A percentile compares a stretch with the other conserved stretches of the same genome.
These are phyloP conservation scores for Plicaturopsis crispa DNA, from an alignment of 768 basidiomycete genomes.

Conservation along the genomic window DNA sequence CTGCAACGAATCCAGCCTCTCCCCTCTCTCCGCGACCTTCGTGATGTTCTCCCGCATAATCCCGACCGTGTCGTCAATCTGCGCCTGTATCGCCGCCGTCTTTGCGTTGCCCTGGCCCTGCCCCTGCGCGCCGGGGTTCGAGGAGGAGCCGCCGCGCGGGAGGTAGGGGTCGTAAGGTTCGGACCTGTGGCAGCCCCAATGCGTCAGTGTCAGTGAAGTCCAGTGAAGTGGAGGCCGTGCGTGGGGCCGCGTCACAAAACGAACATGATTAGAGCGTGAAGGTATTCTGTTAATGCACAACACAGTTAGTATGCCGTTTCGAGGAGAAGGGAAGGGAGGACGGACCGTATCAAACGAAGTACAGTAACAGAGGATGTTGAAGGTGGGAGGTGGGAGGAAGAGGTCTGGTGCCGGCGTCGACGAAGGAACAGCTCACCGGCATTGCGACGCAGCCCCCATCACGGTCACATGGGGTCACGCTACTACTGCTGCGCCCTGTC, in stretches of 20 bases:
- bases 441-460: no score
- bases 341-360: conserved; percentile 1
- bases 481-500: no score
- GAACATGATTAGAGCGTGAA: not conserved
- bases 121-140: conserved; percentile 39
- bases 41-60: conserved; percentile 99
- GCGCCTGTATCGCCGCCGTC: conserved; percentile 93
- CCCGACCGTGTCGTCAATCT: conserved; percentile 94
- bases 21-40: conserved; percentile 92
- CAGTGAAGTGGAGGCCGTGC: conserved; percentile 3
- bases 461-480: no score
- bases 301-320: no score
- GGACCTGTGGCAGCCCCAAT: conserved; percentile 50
- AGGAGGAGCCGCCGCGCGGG: conserved; percentile 70
- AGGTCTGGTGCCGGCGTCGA: no score
- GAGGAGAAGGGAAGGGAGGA: conserved; percentile 2
- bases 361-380: conserved; percentile 1
- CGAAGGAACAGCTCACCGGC: no score
- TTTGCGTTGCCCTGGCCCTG: conserved; percentile 59
- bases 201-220: conserved; percentile 8
- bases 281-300: no score
- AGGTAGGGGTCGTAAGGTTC: conserved; percentile 99
- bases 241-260: conserved; percentile 5
- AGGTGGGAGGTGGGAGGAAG: no score
- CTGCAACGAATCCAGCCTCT: conserved; percentile 87